Percentiles rank a stretch among this genome's conserved stretches.
Conservation (phyloP, 2,329 filamentous ascomycete genomes). For the Herpotrichia juniperi region DNA sequence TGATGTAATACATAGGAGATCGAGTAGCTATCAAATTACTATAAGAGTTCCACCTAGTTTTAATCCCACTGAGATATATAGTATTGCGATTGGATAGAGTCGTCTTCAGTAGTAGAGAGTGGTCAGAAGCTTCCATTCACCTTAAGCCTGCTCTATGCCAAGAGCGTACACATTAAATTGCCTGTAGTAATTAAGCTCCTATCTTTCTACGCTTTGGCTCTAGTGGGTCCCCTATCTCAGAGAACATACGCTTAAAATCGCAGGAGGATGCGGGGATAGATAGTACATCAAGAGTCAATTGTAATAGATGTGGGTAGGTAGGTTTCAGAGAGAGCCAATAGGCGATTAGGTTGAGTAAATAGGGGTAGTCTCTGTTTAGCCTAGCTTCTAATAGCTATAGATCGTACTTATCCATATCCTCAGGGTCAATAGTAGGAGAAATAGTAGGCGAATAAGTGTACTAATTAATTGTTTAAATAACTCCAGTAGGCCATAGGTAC, state of each 20-base stretch:
- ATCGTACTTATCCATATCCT: too few species aligned
- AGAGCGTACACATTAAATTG: neutral
- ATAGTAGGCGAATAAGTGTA: too few species aligned
- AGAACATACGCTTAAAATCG: neutral
- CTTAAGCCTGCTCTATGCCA: neutral
- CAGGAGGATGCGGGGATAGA: neutral
- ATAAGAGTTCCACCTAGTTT: too few species aligned
- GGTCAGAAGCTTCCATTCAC: neutral
- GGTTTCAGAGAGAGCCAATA: neutral
- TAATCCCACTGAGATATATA: neutral
- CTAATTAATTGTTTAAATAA: too few species aligned
- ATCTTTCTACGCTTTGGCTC: neutral
- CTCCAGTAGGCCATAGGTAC: too few species aligned
- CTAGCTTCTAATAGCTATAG: too few species aligned
- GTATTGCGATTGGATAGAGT: neutral
- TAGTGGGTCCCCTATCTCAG: neutral
- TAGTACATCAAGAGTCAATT: neutral
- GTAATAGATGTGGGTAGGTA: neutral
- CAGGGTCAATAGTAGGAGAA: too few species aligned
- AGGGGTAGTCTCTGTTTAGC: too few species aligned
- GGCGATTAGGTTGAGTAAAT: neutral
- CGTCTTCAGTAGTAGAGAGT: neutral
- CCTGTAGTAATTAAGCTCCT: neutral
- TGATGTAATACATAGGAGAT: neutral
- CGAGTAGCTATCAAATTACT: too few species aligned